Conservation (phyloP, 306 rosid species). For the Begonia loranthoides region DNA sequence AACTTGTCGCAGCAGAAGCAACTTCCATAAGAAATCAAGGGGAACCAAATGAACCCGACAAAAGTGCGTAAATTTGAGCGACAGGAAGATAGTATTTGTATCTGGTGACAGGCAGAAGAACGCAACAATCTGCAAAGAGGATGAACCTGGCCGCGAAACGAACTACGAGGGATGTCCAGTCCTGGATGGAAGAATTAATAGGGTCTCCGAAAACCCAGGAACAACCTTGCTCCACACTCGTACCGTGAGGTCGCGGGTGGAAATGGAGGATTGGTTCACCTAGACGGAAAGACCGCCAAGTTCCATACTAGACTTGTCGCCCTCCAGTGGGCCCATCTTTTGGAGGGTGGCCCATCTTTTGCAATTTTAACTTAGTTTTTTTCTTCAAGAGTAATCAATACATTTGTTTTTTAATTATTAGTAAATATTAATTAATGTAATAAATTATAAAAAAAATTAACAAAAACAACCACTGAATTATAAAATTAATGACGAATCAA, state of each 20-base stretch:
- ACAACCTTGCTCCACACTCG: no score
- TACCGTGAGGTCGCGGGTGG: conserved; percentile 6
- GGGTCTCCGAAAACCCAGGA: conserved; percentile 6
- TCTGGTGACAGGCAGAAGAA: background rate
- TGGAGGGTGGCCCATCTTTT: background rate
- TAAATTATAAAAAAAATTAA: no score
- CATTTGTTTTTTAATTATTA: no score
- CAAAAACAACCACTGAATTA: no score
- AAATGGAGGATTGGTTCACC: background rate
- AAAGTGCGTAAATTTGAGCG: background rate
- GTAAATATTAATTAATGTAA: no score
- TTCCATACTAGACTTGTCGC: background rate
- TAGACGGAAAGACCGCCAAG: conserved; percentile 12
- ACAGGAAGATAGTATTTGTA: conserved; percentile 12
- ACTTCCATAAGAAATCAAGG: conserved; percentile 26
- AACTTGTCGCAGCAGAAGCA: conserved; percentile 14
- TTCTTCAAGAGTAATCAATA: no score
- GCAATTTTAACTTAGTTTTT: no score
- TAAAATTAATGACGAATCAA: no score
- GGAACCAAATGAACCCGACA: background rate
- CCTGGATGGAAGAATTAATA: background rate
- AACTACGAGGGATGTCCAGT: background rate
- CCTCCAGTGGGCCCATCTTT: background rate
- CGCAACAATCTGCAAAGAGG: background rate
- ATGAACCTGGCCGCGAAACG: conserved; percentile 15